Conservation (phyloP, 2,329 filamentous ascomycete species). For the Botrytis medusae region DNA sequence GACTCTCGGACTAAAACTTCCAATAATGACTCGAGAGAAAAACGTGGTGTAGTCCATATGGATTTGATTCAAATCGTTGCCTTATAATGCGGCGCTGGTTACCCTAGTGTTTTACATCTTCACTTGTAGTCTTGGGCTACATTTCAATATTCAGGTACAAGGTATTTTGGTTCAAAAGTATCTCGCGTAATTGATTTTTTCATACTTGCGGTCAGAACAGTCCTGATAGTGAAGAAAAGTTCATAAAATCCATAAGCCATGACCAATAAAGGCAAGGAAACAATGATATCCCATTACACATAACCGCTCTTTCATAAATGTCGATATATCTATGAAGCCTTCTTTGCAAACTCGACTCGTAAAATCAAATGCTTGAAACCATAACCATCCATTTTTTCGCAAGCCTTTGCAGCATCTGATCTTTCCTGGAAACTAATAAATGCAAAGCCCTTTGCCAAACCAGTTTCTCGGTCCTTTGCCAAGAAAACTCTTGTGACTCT, state of each 20-base stretch:
- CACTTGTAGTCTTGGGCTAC: background rate
- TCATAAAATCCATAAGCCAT: background rate
- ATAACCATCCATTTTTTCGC: slow-evolving; percentile 96
- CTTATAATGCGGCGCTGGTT: background rate
- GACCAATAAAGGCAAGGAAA: background rate
- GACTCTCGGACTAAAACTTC: slow-evolving; percentile 7
- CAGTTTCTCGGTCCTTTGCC: slow-evolving; percentile 95
- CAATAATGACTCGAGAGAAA: background rate
- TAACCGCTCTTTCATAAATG: slow-evolving; percentile 1
- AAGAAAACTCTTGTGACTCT: slow-evolving; percentile 96
- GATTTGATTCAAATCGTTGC: background rate
- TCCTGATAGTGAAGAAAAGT: slow-evolving; percentile 5
- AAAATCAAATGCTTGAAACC: slow-evolving; percentile 87
- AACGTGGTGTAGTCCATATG: background rate
- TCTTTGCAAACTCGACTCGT: slow-evolving; percentile 85
- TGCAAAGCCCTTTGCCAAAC: slow-evolving; percentile 95
- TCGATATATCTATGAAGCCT: slow-evolving; percentile 45
- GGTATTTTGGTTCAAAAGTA: background rate
- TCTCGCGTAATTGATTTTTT: slow-evolving; percentile 13
- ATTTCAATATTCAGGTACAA: background rate
- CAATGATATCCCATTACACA: slow-evolving; percentile 22
- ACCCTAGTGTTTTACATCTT: background rate
- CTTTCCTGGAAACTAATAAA: slow-evolving; percentile 97
- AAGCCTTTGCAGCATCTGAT: slow-evolving; percentile 84
- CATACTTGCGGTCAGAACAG: background rate